These are phyloP conservation scores for Leucosporidium scottii DNA, from an alignment of 768 basidiomycete genomes.

Conservation along the genomic window DNA sequence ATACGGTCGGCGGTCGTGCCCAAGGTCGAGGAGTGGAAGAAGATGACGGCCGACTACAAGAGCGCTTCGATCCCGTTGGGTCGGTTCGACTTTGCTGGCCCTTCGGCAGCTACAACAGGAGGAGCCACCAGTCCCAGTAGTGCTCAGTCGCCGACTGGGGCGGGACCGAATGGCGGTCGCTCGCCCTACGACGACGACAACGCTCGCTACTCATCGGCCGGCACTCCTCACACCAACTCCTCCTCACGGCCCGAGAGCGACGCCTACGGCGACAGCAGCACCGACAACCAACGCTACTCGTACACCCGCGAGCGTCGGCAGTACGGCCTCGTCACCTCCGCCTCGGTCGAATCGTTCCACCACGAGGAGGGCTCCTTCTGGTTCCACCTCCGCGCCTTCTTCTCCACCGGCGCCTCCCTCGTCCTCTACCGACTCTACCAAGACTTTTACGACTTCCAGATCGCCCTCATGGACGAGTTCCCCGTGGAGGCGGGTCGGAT, in stretches of 20 bases:
- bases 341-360: slow-evolving; percentile 93
- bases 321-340: slow-evolving; percentile 70
- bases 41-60: slow-evolving; percentile 88
- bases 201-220: not conserved
- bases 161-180: not conserved
- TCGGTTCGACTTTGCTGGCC: slow-evolving; percentile 58
- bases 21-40: slow-evolving; percentile 98
- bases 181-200: too few species aligned
- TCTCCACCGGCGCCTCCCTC: slow-evolving; percentile 55
- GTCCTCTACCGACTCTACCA: slow-evolving; percentile 92
- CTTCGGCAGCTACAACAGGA: slow-evolving; percentile 24
- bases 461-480: slow-evolving; percentile 74
- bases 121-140: not conserved
- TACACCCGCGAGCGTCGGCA: slow-evolving; percentile 30
- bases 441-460: slow-evolving; percentile 97
- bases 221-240: not conserved
- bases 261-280: not conserved
- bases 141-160: not conserved
- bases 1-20: slow-evolving; percentile 85
- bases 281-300: slow-evolving; percentile 22
- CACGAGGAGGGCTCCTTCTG: slow-evolving; percentile 92
- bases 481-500: slow-evolving; percentile 84
- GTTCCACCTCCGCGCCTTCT: slow-evolving; percentile 88
- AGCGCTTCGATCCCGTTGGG: slow-evolving; percentile 92
- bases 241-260: not conserved